Base-by-base conservation (phyloP, 192 early-diverging fungal genomes). In the Backusella morwellensis region DNA sequence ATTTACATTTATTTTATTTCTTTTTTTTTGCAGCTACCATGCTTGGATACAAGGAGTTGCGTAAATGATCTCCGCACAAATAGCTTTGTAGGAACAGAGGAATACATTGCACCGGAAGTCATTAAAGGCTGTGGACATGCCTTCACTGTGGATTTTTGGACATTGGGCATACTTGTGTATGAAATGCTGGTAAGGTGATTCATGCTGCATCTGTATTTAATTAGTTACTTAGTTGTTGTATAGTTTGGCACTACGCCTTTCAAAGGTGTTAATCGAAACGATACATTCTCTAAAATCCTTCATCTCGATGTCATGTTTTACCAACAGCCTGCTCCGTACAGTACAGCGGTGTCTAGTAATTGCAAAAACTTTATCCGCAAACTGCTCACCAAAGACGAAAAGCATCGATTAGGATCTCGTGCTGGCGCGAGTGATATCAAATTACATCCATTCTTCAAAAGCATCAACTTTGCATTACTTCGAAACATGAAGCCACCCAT, bases 71-170 rank as follows among this genome's bases (percentile, higher is more conserved):
- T 96, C 47, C 88, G 96, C 70, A 98, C 98, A 6, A 98, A 99
- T 85, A 96, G 95, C 67, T 99, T 99, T 90, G 97, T 98, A 23
- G 98, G 98, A 9, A 99, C 98, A 4, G 97, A 98, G 82, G 97
- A 99, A 86, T 99, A 99, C 80, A 98, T 99, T 92, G 96, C 98
- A 23, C 98, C 98, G 47, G 98, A 99, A 83, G 96, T 99, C 21
- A 98, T 99, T 86, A 94, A 93, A 72, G 97, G 97, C 52, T 86
- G 88, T 54, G 97, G 97, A 6, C 97, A 99, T 86, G 97, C 97
- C 5, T 93, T 91, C 77, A 89, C 93, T 1, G 95, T 99, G 12
- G 98, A 99, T 86, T 99, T 97, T 96, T 99, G 98, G 98, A 99
- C 97, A 8, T 81, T 99, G 14, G 98, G 98, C 9, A 96, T 99